Evolutionary conservation across 805 yeast genomes (phyloP), one percentile per base, ranked within the genome.

Genomic region (Brettanomyces nanus): DNA sequence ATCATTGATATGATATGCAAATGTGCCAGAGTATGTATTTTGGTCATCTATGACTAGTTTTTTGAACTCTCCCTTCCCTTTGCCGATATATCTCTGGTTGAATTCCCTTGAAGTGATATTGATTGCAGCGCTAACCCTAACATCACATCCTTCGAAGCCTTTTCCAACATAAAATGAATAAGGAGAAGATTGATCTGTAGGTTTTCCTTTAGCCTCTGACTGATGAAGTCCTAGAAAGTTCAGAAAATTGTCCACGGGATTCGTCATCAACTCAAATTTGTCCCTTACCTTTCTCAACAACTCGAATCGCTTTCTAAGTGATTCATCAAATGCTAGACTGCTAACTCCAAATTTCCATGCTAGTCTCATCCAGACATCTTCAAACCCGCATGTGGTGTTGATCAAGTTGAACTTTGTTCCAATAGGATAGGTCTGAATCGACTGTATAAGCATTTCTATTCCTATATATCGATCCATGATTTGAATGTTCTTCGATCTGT

Each of bases 321-420:
- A 6, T 2, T 35, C 17, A 14, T 34, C 27, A 2, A 37, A 35
- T 4, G 41, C 21, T 6, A 33, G n/a, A 15, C 41, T 37, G 1
- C 17, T 15, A 2, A 25, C 15, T 3, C 33, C 30, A 18, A 48
- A 43, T 19, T 19, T 17, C 2, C 28, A 15, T 21, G 7, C 28
- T 13, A 49, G 6, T 25, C 43, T 36, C 15, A 25, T 21, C 51
- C 53, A 50, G 29, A 49, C 44, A n/a, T 46, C 45, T 39, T 47
- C 53, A 37, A 43, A 50, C n/a, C 51, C 50, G 13, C 40, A 35
- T 3, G 27, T 29, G 11, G 31, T 28, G 29, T 47, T 44, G 1
- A 23, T 10, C 15, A 50, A 38, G 6, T 27, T 19, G 21, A 48
- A 50, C 9, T 28, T 30, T 2, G 50, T 45, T 4, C 49, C 47